These are phyloP conservation scores for Candolleomyces eurysporus DNA, from an alignment of 768 basidiomycete species.

Conservation along the genomic window DNA sequence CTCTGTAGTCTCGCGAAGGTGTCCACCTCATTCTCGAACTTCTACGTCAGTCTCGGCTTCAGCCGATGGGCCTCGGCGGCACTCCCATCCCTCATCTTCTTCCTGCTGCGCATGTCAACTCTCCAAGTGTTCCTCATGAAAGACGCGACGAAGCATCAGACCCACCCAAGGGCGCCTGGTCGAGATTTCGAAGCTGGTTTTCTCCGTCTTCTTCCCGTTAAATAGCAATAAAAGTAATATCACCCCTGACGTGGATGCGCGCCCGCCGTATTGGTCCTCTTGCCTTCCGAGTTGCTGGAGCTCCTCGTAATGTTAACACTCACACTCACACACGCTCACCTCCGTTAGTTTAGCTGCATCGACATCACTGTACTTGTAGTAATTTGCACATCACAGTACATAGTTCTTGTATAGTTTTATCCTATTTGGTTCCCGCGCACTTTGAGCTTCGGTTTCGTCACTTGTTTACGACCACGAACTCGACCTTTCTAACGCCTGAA, in stretches of 20 bases:
- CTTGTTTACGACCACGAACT: neutral
- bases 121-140: neutral
- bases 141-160: neutral
- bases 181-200: constrained; percentile 15
- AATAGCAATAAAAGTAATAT: neutral
- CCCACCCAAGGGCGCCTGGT: constrained; percentile 10
- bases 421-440: neutral
- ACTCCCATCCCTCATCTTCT: constrained; percentile 19
- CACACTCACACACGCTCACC: neutral
- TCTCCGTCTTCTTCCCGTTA: neutral
- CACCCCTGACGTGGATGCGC: too few relatives aligned
- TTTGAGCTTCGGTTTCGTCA: neutral
- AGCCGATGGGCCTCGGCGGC: constrained; percentile 49
- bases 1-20: constrained; percentile 75
- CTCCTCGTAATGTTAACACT: neutral
- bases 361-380: constrained; percentile 4
- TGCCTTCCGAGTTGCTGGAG: too few relatives aligned
- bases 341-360: neutral
- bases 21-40: constrained; percentile 78
- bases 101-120: neutral
- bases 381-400: neutral
- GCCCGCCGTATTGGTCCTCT: too few relatives aligned
- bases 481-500: neutral
- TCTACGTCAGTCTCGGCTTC: constrained; percentile 74
- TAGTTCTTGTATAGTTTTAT: neutral